A percentile compares a stretch with the other conserved stretches of the same genome.
Evolutionary conservation across 176 grass and related monocot genomes (phyloP).

Genomic region (Juncus inflexus): DNA sequence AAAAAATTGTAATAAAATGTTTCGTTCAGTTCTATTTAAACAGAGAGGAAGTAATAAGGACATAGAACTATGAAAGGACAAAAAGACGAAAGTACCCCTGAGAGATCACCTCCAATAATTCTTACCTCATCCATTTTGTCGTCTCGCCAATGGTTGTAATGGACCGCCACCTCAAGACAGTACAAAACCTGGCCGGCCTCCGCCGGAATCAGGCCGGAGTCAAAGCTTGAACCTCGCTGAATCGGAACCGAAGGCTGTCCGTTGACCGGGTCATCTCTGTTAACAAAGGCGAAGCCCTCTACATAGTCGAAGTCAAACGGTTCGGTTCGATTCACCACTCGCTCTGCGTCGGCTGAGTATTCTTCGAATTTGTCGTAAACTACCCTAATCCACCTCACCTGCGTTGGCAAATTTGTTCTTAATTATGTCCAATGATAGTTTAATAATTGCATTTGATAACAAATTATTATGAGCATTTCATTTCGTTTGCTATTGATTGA

Average conservation of each 20-base stretch:
- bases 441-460: not conserved
- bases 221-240: constrained; percentile 40
- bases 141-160: constrained; percentile 36
- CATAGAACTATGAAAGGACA: not conserved
- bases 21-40: not conserved
- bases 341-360: constrained; percentile 76
- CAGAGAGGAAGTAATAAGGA: not conserved
- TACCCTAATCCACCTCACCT: constrained; percentile 70
- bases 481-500: too few species aligned
- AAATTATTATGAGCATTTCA: not conserved
- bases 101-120: not conserved
- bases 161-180: constrained; percentile 84
- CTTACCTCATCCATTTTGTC: constrained; percentile 63
- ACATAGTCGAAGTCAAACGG: constrained; percentile 62
- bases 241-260: constrained; percentile 78
- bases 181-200: constrained; percentile 64
- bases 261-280: constrained; percentile 62
- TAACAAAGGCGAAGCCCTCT: constrained; percentile 78
- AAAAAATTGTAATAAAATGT: too few species aligned
- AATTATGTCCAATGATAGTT: not conserved
- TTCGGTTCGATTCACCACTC: constrained; percentile 47
- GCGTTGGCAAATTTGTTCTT: constrained; percentile 9
- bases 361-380: constrained; percentile 70
- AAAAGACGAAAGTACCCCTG: constrained; percentile 35
- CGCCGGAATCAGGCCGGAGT: constrained; percentile 41